These are phyloP conservation scores for Abrus precatorius DNA, from an alignment of 306 rosid genomes.

Conservation along the genomic window DNA sequence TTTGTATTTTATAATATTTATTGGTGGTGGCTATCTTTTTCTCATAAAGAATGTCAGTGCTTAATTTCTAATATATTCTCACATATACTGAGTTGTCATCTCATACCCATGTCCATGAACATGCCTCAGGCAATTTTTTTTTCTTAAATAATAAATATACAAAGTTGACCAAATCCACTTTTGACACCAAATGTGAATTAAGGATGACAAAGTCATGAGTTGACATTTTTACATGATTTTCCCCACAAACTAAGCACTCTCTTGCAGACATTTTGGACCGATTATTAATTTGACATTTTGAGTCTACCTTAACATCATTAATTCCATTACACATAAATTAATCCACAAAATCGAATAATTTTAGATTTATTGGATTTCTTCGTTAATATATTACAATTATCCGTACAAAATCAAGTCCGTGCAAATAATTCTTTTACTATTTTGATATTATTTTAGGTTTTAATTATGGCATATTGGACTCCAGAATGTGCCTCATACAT, in stretches of 20 bases:
- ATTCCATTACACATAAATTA: not conserved
- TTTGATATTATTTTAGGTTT: no score
- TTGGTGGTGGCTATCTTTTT: no score
- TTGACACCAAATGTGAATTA: not conserved
- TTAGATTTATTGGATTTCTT: not conserved
- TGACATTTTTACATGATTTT: not conserved
- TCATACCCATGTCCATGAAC: no score
- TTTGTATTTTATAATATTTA: no score
- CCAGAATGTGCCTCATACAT: no score
- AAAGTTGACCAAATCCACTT: not conserved
- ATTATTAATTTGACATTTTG: not conserved
- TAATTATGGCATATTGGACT: no score
- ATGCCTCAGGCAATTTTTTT: no score
- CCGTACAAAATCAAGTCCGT: not conserved
- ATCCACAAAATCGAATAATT: not conserved
- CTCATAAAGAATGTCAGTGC: no score
- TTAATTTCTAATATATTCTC: no score
- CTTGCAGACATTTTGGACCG: slow-evolving; percentile 30
- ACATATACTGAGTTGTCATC: no score
- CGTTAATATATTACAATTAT: not conserved
- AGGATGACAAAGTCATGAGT: not conserved
- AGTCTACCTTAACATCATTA: not conserved
- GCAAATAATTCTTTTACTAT: not conserved
- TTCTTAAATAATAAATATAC: no score
- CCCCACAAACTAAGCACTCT: not conserved